Conservation (phyloP, 345 rosid species). For the Excoecaria agallocha region DNA sequence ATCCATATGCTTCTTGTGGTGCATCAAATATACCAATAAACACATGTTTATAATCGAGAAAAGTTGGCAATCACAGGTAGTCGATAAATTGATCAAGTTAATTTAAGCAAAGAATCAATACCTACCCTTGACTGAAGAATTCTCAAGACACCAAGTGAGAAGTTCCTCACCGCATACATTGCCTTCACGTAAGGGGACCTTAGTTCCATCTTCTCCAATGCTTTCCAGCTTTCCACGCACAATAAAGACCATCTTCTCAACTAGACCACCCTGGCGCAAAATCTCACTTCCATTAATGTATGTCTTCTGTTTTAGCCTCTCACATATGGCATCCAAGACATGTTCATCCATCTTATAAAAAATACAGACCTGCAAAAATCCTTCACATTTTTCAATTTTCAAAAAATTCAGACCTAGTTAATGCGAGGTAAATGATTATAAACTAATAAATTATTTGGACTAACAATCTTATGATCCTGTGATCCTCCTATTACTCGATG, state of each 20-base stretch:
- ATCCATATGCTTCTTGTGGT: background rate
- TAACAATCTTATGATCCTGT: background rate
- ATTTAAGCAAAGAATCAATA: background rate
- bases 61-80: background rate
- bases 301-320: slow-evolving; percentile 68
- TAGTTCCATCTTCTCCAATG: slow-evolving; percentile 51
- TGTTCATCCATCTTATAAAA: slow-evolving; percentile 70
- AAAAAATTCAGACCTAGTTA: background rate
- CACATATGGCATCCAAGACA: slow-evolving; percentile 63
- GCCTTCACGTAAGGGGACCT: slow-evolving; percentile 53
- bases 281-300: slow-evolving; percentile 63
- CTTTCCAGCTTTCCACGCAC: slow-evolving; percentile 84
- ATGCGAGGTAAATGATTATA: background rate
- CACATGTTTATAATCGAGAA: background rate
- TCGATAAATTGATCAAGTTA: background rate
- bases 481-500: background rate
- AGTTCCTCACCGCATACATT: slow-evolving; percentile 90
- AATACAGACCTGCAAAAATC: slow-evolving; percentile 61
- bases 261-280: slow-evolving; percentile 49
- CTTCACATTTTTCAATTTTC: background rate
- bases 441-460: background rate
- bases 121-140: slow-evolving; percentile 64
- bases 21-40: background rate
- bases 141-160: slow-evolving; percentile 84
- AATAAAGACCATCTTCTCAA: slow-evolving; percentile 82